These are phyloP conservation scores for Penicillium olsonii DNA, from an alignment of 2,329 filamentous ascomycete genomes.

Conservation along the genomic window DNA sequence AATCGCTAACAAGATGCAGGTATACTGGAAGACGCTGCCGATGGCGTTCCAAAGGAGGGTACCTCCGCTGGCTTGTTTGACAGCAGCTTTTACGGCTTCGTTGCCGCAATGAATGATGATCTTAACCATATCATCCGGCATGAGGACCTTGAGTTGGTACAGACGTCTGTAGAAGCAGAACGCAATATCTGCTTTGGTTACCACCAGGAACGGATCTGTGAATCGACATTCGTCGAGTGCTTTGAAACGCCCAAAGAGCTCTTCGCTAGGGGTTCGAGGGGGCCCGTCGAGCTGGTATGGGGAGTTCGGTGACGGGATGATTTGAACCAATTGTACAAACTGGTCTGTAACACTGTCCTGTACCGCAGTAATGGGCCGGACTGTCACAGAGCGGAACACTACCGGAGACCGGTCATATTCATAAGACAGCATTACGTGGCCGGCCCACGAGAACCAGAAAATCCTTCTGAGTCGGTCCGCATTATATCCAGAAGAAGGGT, in stretches of 20 bases:
- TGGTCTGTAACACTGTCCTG: constrained; percentile 29
- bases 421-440: constrained; percentile 34
- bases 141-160: constrained; percentile 28
- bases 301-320: constrained; percentile 30
- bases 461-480: constrained; percentile 33
- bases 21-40: constrained; percentile 35
- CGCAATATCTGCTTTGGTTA: constrained; percentile 32
- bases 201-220: constrained; percentile 30
- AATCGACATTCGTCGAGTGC: constrained; percentile 15
- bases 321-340: constrained; percentile 30
- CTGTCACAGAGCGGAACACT: constrained; percentile 25
- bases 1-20: constrained; percentile 31
- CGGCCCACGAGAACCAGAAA: constrained; percentile 38
- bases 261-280: constrained; percentile 17
- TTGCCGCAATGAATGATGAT: constrained; percentile 27
- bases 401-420: constrained; percentile 35
- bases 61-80: constrained; percentile 25
- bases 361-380: constrained; percentile 21
- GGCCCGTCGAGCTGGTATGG: constrained; percentile 23
- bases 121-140: constrained; percentile 24
- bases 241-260: constrained; percentile 28
- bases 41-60: constrained; percentile 34
- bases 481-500: constrained; percentile 30
- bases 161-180: constrained; percentile 36
- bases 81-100: constrained; percentile 24